A percentile compares a stretch with the other conserved stretches of the same genome.
phyloP scores from a whole-genome alignment of 495 filamentous ascomycete species.

The Penicillium cataractarum region DNA sequence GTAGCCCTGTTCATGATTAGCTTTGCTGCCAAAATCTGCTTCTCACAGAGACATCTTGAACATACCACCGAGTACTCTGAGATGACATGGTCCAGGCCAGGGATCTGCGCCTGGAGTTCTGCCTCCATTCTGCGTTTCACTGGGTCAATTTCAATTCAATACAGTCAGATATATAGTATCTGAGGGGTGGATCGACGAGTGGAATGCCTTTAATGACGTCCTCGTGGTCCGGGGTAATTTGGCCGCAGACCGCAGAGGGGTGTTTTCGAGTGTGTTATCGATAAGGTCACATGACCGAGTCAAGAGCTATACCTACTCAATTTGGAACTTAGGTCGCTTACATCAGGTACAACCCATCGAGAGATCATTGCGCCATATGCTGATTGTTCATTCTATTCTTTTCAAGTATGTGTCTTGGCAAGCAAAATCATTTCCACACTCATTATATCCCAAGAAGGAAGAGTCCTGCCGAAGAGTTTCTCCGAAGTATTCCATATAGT shows the following conservation, averaged over 20 bases:
- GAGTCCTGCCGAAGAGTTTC: background rate
- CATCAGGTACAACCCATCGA: background rate
- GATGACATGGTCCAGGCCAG: constrained; percentile 85
- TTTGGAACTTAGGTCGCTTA: background rate
- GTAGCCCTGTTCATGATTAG: constrained; percentile 63
- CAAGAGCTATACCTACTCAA: background rate
- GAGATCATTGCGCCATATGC: background rate
- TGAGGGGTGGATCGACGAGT: background rate
- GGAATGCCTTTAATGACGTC: constrained; percentile 2
- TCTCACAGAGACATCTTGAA: constrained; percentile 4
- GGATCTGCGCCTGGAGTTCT: constrained; percentile 84
- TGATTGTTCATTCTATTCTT: background rate
- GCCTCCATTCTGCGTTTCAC: constrained; percentile 69
- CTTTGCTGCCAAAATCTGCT: constrained; percentile 12
- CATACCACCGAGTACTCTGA: constrained; percentile 84
- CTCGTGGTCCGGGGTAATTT: constrained; percentile 17
- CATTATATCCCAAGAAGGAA: background rate
- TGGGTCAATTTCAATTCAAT: background rate
- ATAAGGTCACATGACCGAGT: constrained; percentile 32
- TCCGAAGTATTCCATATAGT: background rate
- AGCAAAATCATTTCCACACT: background rate
- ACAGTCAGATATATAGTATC: background rate
- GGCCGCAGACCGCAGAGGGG: constrained; percentile 21
- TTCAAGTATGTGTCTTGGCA: background rate
- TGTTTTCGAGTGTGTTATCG: constrained; percentile 35